Evolutionary conservation across 768 basidiomycete species (phyloP), one percentile per base, ranked within the genome.

Genomic region (Termitomyces titanicus): DNA sequence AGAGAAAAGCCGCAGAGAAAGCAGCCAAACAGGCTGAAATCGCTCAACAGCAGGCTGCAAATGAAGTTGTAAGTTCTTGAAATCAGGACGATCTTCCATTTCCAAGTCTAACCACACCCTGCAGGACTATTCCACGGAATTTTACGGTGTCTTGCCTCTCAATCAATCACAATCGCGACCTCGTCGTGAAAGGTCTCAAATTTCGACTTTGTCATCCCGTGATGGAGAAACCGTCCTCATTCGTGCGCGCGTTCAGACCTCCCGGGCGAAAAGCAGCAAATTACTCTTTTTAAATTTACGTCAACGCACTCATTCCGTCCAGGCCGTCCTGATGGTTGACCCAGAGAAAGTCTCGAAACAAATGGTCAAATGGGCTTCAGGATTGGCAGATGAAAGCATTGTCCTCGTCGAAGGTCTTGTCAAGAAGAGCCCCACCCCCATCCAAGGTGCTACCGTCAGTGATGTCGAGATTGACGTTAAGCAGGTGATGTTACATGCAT

Each of bases 201-300:
- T 99, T 61, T 69, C 76, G 18, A 72, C 82, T 17, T 72, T 98
- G 48, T 82, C 79, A 42, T 73, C 81, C 35, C 75, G 83, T 61
- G 83, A 86, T 58, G 93, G 86, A 6, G 76, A 95, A 66, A 81
- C 76, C 6, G 88, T 98, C 48, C 73, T 92, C 55, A 75, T 98
- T 57, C 89, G 96, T 61, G 94, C 94, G 12, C 85, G 97, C 53
- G 79, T 99, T 42, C 93, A 96, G 68, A 94, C 89, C 15, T 88
- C 89, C 25, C 87, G 97, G 52, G 89, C 91, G 0, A 92, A 97
- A 70, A 94, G 92, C 62, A 91, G 84, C 74, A 99, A 94, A 76
- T 94, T 98, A 85, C 90, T 91, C 49, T 99, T 99, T 74, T 73
- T 98, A 50, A 86, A 87, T 66, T 79, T 99, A 53, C 89, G 96